Evolutionary conservation across 768 basidiomycete species (phyloP).

Genomic region (Psilocybe cubensis): DNA sequence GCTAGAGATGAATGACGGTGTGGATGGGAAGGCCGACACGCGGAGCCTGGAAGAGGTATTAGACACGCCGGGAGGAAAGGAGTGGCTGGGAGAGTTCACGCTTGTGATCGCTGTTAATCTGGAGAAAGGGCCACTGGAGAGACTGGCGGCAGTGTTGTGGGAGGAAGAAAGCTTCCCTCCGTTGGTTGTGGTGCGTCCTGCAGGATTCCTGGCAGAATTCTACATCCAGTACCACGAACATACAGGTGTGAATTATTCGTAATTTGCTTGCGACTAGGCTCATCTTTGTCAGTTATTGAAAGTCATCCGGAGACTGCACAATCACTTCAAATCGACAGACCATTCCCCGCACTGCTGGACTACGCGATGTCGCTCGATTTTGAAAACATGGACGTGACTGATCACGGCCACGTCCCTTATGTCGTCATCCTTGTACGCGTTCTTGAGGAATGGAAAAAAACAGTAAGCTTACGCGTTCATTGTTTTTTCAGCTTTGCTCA

Average conservation of each 20-base stretch:
- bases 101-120: conserved; percentile 89
- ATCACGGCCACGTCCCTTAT: conserved; percentile 90
- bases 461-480: conserved; percentile 48
- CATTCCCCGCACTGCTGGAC: conserved; percentile 82
- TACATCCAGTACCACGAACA: conserved; percentile 91
- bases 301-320: conserved; percentile 79
- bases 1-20: conserved; percentile 86
- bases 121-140: conserved; percentile 52
- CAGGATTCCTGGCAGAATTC: conserved; percentile 90
- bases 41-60: conserved; percentile 62
- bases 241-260: conserved; percentile 53
- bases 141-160: conserved; percentile 74
- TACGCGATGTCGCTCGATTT: conserved; percentile 77
- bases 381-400: conserved; percentile 80
- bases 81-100: conserved; percentile 55
- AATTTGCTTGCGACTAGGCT: conserved; percentile 1
- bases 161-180: conserved; percentile 57
- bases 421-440: conserved; percentile 86
- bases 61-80: conserved; percentile 37
- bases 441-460: conserved; percentile 80
- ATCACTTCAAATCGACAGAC: conserved; percentile 84
- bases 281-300: conserved; percentile 69
- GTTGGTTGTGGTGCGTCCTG: conserved; percentile 79
- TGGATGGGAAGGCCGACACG: conserved; percentile 68
- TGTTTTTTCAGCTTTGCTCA: background rate